These are phyloP conservation scores for Malus sieversii DNA, from an alignment of 306 rosid genomes.

Conservation along the genomic window DNA sequence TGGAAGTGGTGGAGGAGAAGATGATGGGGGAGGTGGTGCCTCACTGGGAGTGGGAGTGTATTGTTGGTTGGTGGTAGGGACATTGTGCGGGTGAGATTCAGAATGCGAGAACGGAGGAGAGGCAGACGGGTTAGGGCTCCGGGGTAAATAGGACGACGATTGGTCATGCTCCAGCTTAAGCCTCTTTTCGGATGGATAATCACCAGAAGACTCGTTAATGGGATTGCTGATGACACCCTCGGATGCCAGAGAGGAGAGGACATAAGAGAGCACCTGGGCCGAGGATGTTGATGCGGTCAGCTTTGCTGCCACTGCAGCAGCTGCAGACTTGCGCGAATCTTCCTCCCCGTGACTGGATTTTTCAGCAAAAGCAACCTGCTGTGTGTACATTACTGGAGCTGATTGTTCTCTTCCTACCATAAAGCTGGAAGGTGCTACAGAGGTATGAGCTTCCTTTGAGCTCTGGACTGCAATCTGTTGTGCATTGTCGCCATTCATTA, in stretches of 20 bases:
- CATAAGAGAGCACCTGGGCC: constrained; percentile 87
- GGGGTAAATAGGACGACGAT: constrained; percentile 40
- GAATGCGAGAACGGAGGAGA: constrained; percentile 47
- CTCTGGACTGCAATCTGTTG: constrained; percentile 45
- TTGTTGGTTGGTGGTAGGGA: constrained; percentile 44
- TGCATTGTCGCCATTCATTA: constrained; percentile 36
- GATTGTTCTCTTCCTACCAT: constrained; percentile 64
- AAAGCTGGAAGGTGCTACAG: constrained; percentile 47
- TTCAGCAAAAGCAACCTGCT: constrained; percentile 40
- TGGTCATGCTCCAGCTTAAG: constrained; percentile 63
- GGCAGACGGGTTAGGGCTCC: constrained; percentile 49
- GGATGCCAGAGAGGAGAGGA: constrained; percentile 88
- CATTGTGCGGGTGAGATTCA: constrained; percentile 3
- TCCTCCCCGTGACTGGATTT: constrained; percentile 55
- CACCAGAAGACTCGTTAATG: constrained; percentile 47
- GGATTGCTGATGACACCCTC: constrained; percentile 80
- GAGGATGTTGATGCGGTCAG: constrained; percentile 93
- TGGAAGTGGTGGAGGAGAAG: constrained; percentile 83
- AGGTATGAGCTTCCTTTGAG: constrained; percentile 60
- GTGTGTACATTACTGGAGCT: constrained; percentile 69
- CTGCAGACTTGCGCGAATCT: constrained; percentile 88
- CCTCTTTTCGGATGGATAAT: constrained; percentile 73
- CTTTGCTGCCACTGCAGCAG: constrained; percentile 98
- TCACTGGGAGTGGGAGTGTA: constrained; percentile 53
- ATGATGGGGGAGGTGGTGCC: constrained; percentile 78